Base-by-base conservation (phyloP, 1,284 basidiomycete genomes). In the Fistulina hepatica region DNA sequence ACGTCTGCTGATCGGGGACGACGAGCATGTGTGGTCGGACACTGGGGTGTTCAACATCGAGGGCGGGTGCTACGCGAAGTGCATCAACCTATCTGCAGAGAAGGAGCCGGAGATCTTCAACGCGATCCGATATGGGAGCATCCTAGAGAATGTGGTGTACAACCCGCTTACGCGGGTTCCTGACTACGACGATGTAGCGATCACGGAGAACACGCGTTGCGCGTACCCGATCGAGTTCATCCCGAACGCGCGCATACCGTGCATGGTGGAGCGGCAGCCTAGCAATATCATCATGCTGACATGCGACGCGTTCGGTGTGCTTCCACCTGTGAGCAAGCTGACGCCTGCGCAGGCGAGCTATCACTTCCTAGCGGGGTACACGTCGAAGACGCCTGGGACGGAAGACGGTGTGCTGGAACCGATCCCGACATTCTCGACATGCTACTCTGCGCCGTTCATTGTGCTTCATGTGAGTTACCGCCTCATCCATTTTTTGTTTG, bases 111-210 rank as follows among this genome's bases (percentile, higher is more conserved):
- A 97, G 62, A 99, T 98, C 60, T 95, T 65, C 76, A 83, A 81
- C 57, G 95, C 94, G 47, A 94, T 99, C 64, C 76, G 78, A 51
- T 97, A 84, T 59, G 95, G 94, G 41, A 83, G 86, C 46, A 95
- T 98, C 63, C 84, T 98, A 55, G 94, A 99, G 66, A 99, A 99
- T 62, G 95, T 98, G 48, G 93, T 97, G 38, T 98, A 95, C 74
- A 88, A 86, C 69, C 90, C 91, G n/a, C 52, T 67, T 37, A 72
- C 81, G 45, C 89, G 94, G 45, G 60, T 71, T 32, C 84, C 95
- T 37, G 92, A 97, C 67, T 99, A 97, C 66, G 89, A 97, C 59
- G 95, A 98, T 57, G 72, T 92, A 49, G 73, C 76, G 61, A 97
- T 97, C 63, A 98, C 93, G 17, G 95, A 99, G 67, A 99, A 98